These are phyloP conservation scores for Fusarium nelsonii DNA, from an alignment of 2,329 filamentous ascomycete species.

Conservation along the genomic window DNA sequence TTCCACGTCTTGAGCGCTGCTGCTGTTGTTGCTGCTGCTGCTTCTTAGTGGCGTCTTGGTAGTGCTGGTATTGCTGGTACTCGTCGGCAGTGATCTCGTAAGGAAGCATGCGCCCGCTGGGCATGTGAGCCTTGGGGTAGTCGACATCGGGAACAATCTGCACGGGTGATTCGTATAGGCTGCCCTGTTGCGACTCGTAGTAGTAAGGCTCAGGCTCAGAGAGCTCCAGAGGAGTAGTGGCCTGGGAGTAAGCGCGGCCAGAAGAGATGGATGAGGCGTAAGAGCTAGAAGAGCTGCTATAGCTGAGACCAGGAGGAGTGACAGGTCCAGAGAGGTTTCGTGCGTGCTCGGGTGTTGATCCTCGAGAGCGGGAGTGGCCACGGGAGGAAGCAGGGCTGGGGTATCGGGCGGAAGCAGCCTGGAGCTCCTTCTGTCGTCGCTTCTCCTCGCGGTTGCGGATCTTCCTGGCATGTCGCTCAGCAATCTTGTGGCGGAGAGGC, in stretches of 20 bases:
- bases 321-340: constrained; percentile 54
- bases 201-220: constrained; percentile 59
- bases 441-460: constrained; percentile 63
- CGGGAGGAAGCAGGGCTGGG: constrained; percentile 62
- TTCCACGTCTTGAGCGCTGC: constrained; percentile 58
- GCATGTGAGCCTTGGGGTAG: constrained; percentile 53
- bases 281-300: constrained; percentile 63
- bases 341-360: constrained; percentile 56
- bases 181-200: constrained; percentile 53
- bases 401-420: constrained; percentile 55
- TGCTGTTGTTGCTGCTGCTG: constrained; percentile 62
- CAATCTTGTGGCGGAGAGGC: constrained; percentile 77
- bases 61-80: constrained; percentile 56
- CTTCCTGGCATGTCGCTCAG: constrained; percentile 64
- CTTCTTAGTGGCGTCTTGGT: constrained; percentile 64
- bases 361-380: constrained; percentile 57
- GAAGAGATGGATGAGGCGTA: constrained; percentile 63
- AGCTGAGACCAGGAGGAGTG: constrained; percentile 62
- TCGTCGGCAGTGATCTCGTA: constrained; percentile 69
- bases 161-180: constrained; percentile 64
- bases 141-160: constrained; percentile 59
- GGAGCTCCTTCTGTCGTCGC: constrained; percentile 55
- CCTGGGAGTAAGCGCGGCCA: constrained; percentile 62
- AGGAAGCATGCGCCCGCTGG: constrained; percentile 58
- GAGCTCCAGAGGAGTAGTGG: constrained; percentile 65